Conservation (phyloP, 2,329 filamentous ascomycete genomes). For the Penicillium sp. region DNA sequence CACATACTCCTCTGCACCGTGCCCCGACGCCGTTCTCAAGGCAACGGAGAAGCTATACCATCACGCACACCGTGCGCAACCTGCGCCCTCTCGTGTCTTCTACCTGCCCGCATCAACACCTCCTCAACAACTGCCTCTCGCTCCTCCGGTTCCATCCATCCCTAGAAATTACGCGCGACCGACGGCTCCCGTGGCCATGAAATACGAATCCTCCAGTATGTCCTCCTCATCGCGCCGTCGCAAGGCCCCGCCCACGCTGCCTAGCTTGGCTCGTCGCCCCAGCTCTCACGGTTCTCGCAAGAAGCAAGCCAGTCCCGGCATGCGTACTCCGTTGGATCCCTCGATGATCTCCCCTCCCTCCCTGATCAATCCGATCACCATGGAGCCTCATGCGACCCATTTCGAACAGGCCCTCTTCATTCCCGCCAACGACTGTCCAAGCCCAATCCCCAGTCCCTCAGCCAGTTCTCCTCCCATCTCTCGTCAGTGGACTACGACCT, state of each 20-base stretch:
- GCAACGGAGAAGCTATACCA: conserved; percentile 26
- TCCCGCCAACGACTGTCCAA: conserved; percentile 33
- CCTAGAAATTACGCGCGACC: conserved; percentile 21
- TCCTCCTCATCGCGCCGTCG: conserved; percentile 26
- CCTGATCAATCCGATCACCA: conserved; percentile 34
- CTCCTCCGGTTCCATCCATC: conserved; percentile 20
- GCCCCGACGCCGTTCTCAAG: conserved; percentile 24
- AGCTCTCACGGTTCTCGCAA: conserved; percentile 17
- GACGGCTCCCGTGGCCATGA: conserved; percentile 26
- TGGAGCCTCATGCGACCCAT: conserved; percentile 35
- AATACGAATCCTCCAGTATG: conserved; percentile 16
- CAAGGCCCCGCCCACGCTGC: conserved; percentile 29
- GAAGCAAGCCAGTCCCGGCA: conserved; percentile 20
- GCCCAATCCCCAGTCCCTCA: conserved; percentile 31
- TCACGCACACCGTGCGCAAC: conserved; percentile 16
- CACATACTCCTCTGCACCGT: conserved; percentile 26
- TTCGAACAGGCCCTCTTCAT: conserved; percentile 39
- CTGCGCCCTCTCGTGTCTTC: conserved; percentile 16
- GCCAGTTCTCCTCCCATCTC: conserved; percentile 28
- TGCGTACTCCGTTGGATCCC: conserved; percentile 29
- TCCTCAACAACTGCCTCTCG: conserved; percentile 18
- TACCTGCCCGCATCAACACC: conserved; percentile 22
- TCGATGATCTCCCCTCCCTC: conserved; percentile 37
- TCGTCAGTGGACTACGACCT: conserved; percentile 23
- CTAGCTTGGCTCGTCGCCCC: conserved; percentile 22